Percentiles rank a stretch among this genome's conserved stretches.
These are phyloP conservation scores for Pichia sp. DNA, from an alignment of 1,139 yeast species.

Conservation along the genomic window DNA sequence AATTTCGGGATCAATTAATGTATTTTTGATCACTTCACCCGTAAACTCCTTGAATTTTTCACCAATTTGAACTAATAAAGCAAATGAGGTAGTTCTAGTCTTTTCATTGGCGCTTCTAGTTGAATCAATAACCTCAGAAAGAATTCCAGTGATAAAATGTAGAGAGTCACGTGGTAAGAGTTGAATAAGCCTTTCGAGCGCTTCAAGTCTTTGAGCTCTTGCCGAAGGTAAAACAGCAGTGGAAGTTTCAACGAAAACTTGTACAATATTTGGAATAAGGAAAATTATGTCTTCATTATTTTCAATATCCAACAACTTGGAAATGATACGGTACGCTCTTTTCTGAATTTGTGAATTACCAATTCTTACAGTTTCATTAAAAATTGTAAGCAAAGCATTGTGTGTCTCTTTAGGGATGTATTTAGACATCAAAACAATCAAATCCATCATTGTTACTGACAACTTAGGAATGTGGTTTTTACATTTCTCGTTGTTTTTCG, in stretches of 20 bases:
- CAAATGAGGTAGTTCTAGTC: constrained; percentile 79
- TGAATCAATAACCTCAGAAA: constrained; percentile 84
- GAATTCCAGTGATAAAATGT: constrained; percentile 72
- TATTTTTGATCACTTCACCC: constrained; percentile 67
- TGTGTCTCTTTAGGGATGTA: constrained; percentile 71
- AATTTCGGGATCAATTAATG: constrained; percentile 56
- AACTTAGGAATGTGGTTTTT: constrained; percentile 42
- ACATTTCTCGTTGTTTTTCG: constrained; percentile 20
- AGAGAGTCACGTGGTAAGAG: constrained; percentile 60
- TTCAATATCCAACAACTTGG: constrained; percentile 61
- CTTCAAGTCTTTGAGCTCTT: constrained; percentile 72
- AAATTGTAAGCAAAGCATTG: constrained; percentile 71
- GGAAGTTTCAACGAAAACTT: constrained; percentile 54
- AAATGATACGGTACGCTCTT: constrained; percentile 79
- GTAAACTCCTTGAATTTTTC: constrained; percentile 52
- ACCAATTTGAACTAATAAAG: constrained; percentile 77
- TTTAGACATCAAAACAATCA: constrained; percentile 80
- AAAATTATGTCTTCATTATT: constrained; percentile 46
- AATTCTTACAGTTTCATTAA: constrained; percentile 61
- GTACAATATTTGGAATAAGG: constrained; percentile 57
- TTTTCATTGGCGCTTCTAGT: constrained; percentile 95
- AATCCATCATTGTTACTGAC: constrained; percentile 85
- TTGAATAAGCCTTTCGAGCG: constrained; percentile 58
- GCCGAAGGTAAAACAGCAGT: constrained; percentile 68
- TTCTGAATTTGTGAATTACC: constrained; percentile 74